phyloP scores from a whole-genome alignment of 78 protist genomes.

The Guillardia theta region DNA sequence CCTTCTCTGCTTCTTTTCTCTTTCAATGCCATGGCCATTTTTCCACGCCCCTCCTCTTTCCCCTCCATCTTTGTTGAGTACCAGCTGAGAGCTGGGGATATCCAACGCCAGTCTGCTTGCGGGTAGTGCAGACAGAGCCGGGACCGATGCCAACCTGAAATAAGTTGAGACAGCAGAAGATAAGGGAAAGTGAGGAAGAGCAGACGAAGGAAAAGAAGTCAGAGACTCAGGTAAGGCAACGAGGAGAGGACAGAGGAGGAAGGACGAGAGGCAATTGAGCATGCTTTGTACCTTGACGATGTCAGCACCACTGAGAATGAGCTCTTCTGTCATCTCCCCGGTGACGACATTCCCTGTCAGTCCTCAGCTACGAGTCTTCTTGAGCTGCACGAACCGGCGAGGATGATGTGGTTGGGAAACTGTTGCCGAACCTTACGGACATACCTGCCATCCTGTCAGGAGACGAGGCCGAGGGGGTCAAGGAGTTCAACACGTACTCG shows the following conservation, averaged over 20 bases:
- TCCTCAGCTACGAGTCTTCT: background rate
- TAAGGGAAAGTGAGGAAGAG: background rate
- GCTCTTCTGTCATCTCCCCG: conserved; percentile 64
- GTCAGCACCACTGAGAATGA: conserved; percentile 62
- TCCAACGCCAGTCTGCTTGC: conserved; percentile 33
- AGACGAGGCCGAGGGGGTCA: background rate
- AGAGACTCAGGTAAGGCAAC: too few species aligned
- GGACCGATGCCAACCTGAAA: conserved; percentile 58
- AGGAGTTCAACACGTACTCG: background rate
- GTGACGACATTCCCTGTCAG: conserved; percentile 71
- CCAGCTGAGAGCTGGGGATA: too few species aligned
- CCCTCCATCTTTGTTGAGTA: too few species aligned
- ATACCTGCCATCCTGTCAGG: conserved; percentile 33
- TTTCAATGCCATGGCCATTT: too few species aligned
- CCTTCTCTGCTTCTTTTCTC: too few species aligned
- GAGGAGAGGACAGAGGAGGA: too few species aligned
- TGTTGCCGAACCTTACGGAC: conserved; percentile 45
- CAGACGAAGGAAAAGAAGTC: background rate
- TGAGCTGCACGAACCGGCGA: background rate
- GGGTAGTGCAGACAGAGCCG: conserved; percentile 66
- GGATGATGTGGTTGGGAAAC: conserved; percentile 50
- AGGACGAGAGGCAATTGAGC: too few species aligned
- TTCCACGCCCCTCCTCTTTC: too few species aligned
- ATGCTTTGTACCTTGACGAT: conserved; percentile 66
- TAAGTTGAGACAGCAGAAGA: background rate